A percentile compares a stretch with the other conserved stretches of the same genome.
phyloP scores from a whole-genome alignment of 192 early-diverging fungal genomes.

The Coemansia sp. region DNA sequence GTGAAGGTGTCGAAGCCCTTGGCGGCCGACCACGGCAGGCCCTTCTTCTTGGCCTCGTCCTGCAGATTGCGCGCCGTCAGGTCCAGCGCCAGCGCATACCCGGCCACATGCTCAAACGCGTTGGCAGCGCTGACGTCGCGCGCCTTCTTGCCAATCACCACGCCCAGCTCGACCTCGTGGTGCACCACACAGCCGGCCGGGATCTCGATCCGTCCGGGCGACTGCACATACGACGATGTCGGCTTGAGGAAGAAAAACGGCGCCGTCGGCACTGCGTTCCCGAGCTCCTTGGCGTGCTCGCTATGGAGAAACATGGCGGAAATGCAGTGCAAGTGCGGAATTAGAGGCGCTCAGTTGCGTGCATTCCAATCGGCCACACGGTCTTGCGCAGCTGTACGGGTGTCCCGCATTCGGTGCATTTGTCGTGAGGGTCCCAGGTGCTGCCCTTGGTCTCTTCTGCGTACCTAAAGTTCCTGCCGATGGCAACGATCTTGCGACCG shows the following conservation, averaged over 20 bases:
- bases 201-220: slow-evolving; percentile 72
- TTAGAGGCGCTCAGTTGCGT: too few species aligned
- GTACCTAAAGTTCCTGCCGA: slow-evolving; percentile 86
- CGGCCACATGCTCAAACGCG: slow-evolving; percentile 63
- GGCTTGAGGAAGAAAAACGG: slow-evolving; percentile 97
- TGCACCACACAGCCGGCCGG: slow-evolving; percentile 76
- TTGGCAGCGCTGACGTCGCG: slow-evolving; percentile 64
- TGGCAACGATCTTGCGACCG: slow-evolving; percentile 91
- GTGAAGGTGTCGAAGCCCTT: slow-evolving; percentile 97
- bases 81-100: slow-evolving; percentile 87
- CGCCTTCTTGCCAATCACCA: slow-evolving; percentile 80
- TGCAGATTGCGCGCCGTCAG: slow-evolving; percentile 91
- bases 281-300: slow-evolving; percentile 92
- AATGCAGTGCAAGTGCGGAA: too few species aligned
- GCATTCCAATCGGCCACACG: too few species aligned
- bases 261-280: slow-evolving; percentile 80
- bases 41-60: slow-evolving; percentile 74
- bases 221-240: slow-evolving; percentile 69
- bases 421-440: too few species aligned
- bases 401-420: too few species aligned
- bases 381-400: too few species aligned
- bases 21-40: slow-evolving; percentile 85
- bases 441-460: too few species aligned
- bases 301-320: too few species aligned
- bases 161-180: slow-evolving; percentile 92